These are phyloP conservation scores for Mortierella polycephala DNA, from an alignment of 371 early-diverging fungal genomes.

Conservation along the genomic window DNA sequence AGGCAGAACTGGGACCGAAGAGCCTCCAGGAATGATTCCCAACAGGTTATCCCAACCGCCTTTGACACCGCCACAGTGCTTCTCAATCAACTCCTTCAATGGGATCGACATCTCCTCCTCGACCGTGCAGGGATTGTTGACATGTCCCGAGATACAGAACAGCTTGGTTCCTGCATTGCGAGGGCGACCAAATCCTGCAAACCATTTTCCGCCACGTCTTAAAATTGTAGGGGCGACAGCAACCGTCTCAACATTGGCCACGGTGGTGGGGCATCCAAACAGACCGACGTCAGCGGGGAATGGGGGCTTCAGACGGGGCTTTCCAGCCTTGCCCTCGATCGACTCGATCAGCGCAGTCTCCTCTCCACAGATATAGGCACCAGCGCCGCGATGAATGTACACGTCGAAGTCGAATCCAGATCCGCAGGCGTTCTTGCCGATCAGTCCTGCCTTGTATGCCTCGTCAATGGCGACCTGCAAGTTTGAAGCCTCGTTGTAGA, in stretches of 20 bases:
- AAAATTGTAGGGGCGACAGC: conserved; percentile 97
- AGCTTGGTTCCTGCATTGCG: conserved; percentile 97
- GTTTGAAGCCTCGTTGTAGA: conserved; percentile 95
- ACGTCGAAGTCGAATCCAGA: conserved; percentile 97
- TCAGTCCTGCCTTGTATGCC: conserved; percentile 95
- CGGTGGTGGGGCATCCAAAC: conserved; percentile 98
- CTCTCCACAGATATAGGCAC: conserved; percentile 98
- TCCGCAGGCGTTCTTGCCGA: conserved; percentile 98
- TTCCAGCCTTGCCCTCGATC: conserved; percentile 97
- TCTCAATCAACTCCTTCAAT: conserved; percentile 92
- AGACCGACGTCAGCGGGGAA: conserved; percentile 98
- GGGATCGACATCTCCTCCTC: conserved; percentile 99
- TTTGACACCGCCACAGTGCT: conserved; percentile 96
- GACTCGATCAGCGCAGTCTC: conserved; percentile 98
- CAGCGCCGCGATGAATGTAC: conserved; percentile 96
- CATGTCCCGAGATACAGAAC: conserved; percentile 97
- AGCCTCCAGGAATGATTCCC: conserved; percentile 97
- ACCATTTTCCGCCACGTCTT: conserved; percentile 94
- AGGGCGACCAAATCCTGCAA: conserved; percentile 92
- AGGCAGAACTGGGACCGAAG: conserved; percentile 94
- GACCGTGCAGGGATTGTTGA: conserved; percentile 96
- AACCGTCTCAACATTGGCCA: conserved; percentile 98
- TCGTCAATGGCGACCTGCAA: conserved; percentile 96
- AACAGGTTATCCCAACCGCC: conserved; percentile 99
- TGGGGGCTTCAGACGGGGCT: conserved; percentile 98